Conservation (phyloP, 257 asterid genomes). For the Euphrasia confusa region DNA sequence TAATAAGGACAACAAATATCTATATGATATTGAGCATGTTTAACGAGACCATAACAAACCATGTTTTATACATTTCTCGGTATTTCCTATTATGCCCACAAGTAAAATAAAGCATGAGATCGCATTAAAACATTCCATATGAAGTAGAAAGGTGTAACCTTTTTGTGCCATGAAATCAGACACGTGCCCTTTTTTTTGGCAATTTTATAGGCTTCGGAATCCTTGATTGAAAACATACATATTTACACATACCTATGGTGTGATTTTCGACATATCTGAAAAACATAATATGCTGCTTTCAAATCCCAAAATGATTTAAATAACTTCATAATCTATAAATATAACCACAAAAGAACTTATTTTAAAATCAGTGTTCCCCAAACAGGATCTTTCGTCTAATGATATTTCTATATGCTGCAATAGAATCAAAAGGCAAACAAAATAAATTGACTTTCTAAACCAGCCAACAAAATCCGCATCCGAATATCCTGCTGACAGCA, state of each 20-base stretch:
- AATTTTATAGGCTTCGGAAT: background rate
- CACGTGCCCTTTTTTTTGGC: background rate
- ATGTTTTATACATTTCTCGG: background rate
- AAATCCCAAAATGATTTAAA: background rate
- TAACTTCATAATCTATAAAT: background rate
- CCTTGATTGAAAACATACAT: background rate
- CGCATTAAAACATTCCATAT: background rate
- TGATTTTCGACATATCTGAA: background rate
- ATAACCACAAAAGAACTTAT: background rate
- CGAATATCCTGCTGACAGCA: background rate
- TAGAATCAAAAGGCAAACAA: background rate
- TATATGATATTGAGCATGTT: background rate
- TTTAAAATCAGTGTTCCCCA: background rate
- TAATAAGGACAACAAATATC: background rate
- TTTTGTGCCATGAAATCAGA: background rate
- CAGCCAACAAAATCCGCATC: conserved; percentile 1
- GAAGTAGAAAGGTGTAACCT: background rate
- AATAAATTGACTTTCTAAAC: background rate
- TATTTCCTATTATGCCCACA: background rate
- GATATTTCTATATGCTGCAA: background rate
- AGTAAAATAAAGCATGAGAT: background rate
- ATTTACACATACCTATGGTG: background rate
- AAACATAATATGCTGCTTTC: background rate
- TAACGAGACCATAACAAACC: background rate
- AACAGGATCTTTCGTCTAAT: background rate